Base-by-base conservation (phyloP, 805 yeast species). In the Candida ulmi region DNA sequence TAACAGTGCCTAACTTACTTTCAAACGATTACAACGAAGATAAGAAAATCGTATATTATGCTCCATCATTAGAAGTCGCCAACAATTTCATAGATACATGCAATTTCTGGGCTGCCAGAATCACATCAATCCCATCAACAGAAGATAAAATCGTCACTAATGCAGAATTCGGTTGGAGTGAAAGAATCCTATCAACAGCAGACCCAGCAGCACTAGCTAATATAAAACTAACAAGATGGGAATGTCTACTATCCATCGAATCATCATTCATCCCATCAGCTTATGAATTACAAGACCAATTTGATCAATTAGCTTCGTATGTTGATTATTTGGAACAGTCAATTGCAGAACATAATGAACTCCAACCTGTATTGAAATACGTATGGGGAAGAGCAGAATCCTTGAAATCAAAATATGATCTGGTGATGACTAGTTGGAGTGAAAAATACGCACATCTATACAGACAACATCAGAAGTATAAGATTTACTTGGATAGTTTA, bases 71-170 rank as follows among this genome's bases (percentile, higher is more conserved):
- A 13, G 84, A 80, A 48, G 74, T 76, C 42, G 93, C 95, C 0
- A 62, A 65, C 32, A 83, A 78, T 53, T 86, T 76, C 59, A 77
- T 84, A 15, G 75, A 81, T 48, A 78, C 91, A 5, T 80, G 93
- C 61, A 88, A 88, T 59, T 88, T 85, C 57, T 88, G 96, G 96
- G 86, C 95, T 2, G 85, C 91, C 2, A 74, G 93, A 47, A 73
- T 84, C 28, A 82, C 95, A 7, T 82, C 88, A 13, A 80, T 86
- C 17, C 95, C 95, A 3, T 70, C 66, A 25, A 44, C 79, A 0
- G 84, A 80, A 51, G 82, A 78, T 40, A 78, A 83, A 45, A 69
- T 85, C 25, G 78, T 88, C 2, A 80, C 91, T 6, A 73, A 68
- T 39, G 74, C 80, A 42, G 95, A 88, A 56, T 88, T 78, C 55